phyloP scores from a whole-genome alignment of 805 yeast species.

The Zygosaccharomyces pseudorouxii region DNA sequence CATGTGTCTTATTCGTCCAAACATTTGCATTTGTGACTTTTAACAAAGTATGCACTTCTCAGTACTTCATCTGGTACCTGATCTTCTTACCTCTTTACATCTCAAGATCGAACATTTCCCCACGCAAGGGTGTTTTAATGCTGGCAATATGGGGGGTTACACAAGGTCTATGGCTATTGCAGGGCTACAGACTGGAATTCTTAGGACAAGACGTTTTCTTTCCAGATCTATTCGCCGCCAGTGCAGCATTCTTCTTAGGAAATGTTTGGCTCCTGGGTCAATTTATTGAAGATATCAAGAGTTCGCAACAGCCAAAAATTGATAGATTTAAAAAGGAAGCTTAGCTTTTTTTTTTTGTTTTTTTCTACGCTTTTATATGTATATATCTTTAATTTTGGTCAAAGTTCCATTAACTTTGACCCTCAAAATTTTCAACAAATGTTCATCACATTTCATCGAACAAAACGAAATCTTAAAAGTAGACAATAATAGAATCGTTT shows the following conservation, averaged over 20 bases:
- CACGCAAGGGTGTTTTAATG: constrained; percentile 40
- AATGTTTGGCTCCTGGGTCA: constrained; percentile 59
- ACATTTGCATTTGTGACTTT: constrained; percentile 73
- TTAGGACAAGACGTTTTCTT: constrained; percentile 62
- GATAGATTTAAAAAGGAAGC: not conserved
- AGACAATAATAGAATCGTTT: not conserved
- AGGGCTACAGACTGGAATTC: constrained; percentile 79
- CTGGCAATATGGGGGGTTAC: constrained; percentile 58
- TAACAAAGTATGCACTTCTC: constrained; percentile 87
- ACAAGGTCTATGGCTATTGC: constrained; percentile 74
- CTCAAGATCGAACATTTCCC: constrained; percentile 40
- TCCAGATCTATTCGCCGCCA: constrained; percentile 52
- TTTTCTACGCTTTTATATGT: not conserved
- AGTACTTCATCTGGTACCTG: constrained; percentile 92
- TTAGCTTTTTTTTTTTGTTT: not conserved
- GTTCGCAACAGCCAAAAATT: not conserved
- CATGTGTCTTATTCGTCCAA: constrained; percentile 63
- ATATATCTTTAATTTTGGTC: not conserved
- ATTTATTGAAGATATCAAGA: constrained; percentile 44
- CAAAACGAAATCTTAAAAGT: not conserved
- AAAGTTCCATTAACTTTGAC: not conserved
- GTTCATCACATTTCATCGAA: not conserved
- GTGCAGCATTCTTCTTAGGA: constrained; percentile 53
- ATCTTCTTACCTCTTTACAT: constrained; percentile 75
- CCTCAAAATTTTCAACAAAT: constrained; percentile 2